Evolutionary conservation across 768 basidiomycete species (phyloP).

Genomic region (Podaxis sp.): DNA sequence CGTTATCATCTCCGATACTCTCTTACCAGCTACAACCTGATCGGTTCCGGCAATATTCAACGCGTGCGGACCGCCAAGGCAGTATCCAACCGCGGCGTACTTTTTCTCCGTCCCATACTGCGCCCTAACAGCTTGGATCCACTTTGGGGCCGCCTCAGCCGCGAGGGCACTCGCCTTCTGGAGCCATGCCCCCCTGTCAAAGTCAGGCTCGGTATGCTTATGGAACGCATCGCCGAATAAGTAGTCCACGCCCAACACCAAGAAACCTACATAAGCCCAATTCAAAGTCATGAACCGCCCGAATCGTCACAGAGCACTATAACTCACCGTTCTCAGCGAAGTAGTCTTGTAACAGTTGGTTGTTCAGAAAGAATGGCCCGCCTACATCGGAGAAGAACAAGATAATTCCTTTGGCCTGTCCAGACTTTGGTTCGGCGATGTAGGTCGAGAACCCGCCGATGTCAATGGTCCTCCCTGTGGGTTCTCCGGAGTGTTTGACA

Average conservation of each 20-base stretch:
- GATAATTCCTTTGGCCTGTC: conserved; percentile 43
- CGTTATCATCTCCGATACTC: conserved; percentile 2
- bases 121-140: conserved; percentile 47
- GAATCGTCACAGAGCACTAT: too few species aligned
- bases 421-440: conserved; percentile 44
- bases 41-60: conserved; percentile 43
- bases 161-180: conserved; percentile 30
- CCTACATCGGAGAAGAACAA: conserved; percentile 58
- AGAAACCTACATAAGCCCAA: conserved; percentile 36
- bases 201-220: conserved; percentile 31
- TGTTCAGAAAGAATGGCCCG: conserved; percentile 56
- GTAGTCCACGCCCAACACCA: conserved; percentile 58
- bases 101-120: conserved; percentile 36
- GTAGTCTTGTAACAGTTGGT: conserved; percentile 58
- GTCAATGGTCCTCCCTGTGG: conserved; percentile 35
- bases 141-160: conserved; percentile 36
- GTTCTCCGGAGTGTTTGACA: conserved; percentile 47
- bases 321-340: conserved; percentile 52
- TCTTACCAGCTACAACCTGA: conserved; percentile 42
- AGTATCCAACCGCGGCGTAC: conserved; percentile 50
- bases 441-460: conserved; percentile 49
- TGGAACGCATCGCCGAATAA: conserved; percentile 56
- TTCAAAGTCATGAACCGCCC: background rate
- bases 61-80: conserved; percentile 51
- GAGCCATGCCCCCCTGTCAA: conserved; percentile 40